A percentile compares a stretch with the other conserved stretches of the same genome.
These are phyloP conservation scores for Botrytis aclada DNA, from an alignment of 2,329 filamentous ascomycete species.

Conservation along the genomic window DNA sequence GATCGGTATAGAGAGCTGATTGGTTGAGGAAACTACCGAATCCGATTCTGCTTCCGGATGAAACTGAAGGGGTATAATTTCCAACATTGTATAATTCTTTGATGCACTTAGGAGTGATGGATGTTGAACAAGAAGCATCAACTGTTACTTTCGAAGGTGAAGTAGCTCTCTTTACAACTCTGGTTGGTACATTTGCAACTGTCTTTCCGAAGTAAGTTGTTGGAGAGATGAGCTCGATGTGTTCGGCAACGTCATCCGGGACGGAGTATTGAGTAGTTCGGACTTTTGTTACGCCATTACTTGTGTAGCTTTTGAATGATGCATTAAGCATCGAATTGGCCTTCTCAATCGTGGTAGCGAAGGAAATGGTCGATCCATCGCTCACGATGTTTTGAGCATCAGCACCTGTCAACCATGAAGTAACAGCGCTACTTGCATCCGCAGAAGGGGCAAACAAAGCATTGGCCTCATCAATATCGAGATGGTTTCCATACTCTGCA, in stretches of 20 bases:
- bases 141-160: conserved; percentile 10
- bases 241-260: conserved; percentile 26
- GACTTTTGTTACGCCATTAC: conserved; percentile 43
- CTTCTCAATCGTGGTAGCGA: conserved; percentile 48
- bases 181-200: conserved; percentile 15
- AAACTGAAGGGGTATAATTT: conserved; percentile 44
- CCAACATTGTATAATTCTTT: conserved; percentile 49
- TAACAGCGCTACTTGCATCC: conserved; percentile 49
- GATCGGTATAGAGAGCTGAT: conserved; percentile 47
- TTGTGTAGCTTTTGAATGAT: conserved; percentile 49
- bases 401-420: conserved; percentile 53
- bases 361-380: conserved; percentile 52
- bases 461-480: conserved; percentile 50
- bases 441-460: conserved; percentile 51
- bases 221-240: conserved; percentile 34
- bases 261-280: conserved; percentile 33
- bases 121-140: conserved; percentile 32
- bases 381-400: conserved; percentile 46
- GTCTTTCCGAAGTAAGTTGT: conserved; percentile 34
- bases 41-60: conserved; percentile 47
- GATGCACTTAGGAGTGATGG: conserved; percentile 48
- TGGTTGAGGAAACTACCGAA: conserved; percentile 53
- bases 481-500: conserved; percentile 51
- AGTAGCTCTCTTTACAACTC: not conserved
- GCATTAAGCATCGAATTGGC: conserved; percentile 53